Evolutionary conservation across 495 filamentous ascomycete species (phyloP).

Genomic region (Penicillium paxilli): DNA sequence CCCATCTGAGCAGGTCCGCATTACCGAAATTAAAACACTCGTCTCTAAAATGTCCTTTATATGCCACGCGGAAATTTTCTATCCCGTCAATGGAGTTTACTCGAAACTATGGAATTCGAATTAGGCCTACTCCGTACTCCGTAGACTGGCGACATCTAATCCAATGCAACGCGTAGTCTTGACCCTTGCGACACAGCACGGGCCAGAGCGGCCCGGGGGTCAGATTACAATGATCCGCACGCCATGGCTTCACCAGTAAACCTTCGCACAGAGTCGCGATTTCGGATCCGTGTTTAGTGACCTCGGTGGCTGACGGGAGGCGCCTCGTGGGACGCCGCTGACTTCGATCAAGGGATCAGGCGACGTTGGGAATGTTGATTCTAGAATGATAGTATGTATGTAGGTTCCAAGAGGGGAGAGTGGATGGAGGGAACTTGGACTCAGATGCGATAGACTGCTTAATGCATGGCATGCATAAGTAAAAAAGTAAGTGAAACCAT

Average conservation of each 20-base stretch:
- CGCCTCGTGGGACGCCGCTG: constrained; percentile 11
- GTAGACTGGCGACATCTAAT: no score
- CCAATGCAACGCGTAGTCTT: not conserved
- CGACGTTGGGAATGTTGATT: not conserved
- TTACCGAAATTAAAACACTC: no score
- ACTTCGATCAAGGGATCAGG: not conserved
- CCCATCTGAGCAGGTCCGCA: no score
- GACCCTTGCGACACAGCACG: not conserved
- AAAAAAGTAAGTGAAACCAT: not conserved
- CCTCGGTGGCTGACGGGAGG: constrained; percentile 24
- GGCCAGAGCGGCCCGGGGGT: constrained; percentile 5
- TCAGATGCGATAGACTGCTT: not conserved
- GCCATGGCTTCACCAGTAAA: constrained; percentile 13
- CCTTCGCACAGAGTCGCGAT: not conserved
- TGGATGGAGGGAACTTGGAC: not conserved
- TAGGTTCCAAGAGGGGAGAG: not conserved
- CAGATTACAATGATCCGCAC: constrained; percentile 15
- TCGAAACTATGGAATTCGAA: no score
- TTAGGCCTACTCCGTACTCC: no score
- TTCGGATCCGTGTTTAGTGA: constrained; percentile 12
- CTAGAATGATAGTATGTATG: constrained; percentile 2
- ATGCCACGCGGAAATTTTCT: no score
- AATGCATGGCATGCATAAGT: not conserved
- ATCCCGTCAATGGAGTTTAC: no score
- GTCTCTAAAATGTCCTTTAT: no score